Evolutionary conservation across 2,329 filamentous ascomycete species (phyloP).

Genomic region (Thielaviopsis populi): DNA sequence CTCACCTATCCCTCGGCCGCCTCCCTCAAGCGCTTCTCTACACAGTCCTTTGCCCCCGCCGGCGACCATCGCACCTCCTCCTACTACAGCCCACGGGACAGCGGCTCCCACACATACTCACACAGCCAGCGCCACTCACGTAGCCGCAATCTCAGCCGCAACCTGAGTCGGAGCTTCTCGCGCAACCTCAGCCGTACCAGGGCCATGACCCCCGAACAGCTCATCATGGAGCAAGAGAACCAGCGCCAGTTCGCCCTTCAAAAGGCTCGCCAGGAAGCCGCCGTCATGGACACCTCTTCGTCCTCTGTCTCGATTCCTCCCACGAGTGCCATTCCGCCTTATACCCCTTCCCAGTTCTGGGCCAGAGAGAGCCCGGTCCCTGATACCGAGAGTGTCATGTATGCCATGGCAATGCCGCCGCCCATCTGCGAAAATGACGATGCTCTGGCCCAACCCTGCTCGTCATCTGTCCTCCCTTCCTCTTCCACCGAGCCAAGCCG

Average conservation of each 20-base stretch:
- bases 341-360: background rate
- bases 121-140: constrained; percentile 5
- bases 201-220: background rate
- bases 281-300: background rate
- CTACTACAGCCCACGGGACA: background rate
- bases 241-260: constrained; percentile 12
- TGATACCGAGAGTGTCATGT: constrained; percentile 11
- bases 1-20: constrained; percentile 1
- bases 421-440: constrained; percentile 1
- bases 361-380: background rate
- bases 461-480: background rate
- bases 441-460: background rate
- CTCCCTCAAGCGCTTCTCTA: constrained; percentile 9
- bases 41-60: background rate
- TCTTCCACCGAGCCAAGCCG: background rate
- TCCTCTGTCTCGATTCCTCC: background rate
- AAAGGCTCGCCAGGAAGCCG: constrained; percentile 7
- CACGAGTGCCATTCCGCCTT: background rate
- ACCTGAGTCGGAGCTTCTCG: background rate
- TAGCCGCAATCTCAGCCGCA: background rate
- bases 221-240: constrained; percentile 5
- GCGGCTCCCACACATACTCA: background rate
- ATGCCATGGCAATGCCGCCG: background rate
- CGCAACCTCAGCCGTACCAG: constrained; percentile 5
- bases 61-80: background rate